phyloP scores from a whole-genome alignment of 2,329 filamentous ascomycete genomes.

The Colletotrichum euphorbiae region DNA sequence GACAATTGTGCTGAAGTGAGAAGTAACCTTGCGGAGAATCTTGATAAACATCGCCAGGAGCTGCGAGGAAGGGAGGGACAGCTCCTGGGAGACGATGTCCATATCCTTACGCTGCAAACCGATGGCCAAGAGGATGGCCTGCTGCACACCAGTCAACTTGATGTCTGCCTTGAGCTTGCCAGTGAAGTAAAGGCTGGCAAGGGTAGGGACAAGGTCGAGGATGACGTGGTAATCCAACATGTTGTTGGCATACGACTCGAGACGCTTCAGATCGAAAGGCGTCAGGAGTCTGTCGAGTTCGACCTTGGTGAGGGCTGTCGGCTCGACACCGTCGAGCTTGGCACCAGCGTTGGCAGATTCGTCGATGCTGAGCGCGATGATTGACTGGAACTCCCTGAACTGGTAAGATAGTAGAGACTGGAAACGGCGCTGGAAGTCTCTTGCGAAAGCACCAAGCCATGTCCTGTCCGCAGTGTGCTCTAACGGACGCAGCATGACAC shows the following conservation, averaged over 20 bases:
- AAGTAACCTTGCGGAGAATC: constrained; percentile 87
- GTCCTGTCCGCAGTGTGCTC: constrained; percentile 74
- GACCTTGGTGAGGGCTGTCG: constrained; percentile 72
- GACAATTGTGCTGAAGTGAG: constrained; percentile 80
- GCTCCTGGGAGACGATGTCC: constrained; percentile 81
- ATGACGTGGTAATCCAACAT: constrained; percentile 99
- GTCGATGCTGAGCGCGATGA: constrained; percentile 86
- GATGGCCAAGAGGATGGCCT: constrained; percentile 87
- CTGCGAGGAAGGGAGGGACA: constrained; percentile 80
- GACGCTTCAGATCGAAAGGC: constrained; percentile 92
- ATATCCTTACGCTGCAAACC: constrained; percentile 92
- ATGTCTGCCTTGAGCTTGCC: constrained; percentile 76
- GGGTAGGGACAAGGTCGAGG: constrained; percentile 86
- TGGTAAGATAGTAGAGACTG: constrained; percentile 90
- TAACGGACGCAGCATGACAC: constrained; percentile 93
- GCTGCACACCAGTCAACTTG: constrained; percentile 83
- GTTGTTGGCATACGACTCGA: constrained; percentile 96
- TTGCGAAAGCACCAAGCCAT: constrained; percentile 91
- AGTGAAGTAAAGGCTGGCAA: constrained; percentile 87
- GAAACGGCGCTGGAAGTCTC: constrained; percentile 96
- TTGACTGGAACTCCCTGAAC: constrained; percentile 84
- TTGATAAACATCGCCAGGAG: constrained; percentile 98
- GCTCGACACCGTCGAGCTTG: constrained; percentile 66
- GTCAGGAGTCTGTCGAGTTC: constrained; percentile 84
- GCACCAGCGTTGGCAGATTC: constrained; percentile 83